Evolutionary conservation across 331 rosid genomes (phyloP), one percentile per base, ranked within the genome.

Genomic region (Quercus phellos): DNA sequence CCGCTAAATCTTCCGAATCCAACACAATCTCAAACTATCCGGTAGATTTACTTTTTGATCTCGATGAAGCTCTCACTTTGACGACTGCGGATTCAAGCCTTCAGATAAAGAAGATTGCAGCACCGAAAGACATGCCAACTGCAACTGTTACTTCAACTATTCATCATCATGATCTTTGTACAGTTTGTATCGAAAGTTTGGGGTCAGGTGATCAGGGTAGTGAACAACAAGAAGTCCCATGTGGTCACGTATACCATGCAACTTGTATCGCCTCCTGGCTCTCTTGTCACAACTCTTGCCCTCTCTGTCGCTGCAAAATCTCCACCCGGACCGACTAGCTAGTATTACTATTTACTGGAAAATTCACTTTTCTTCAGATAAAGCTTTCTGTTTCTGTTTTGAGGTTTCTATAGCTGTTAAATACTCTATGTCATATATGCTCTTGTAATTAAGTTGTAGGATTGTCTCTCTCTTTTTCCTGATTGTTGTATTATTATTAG

Each of bases 171-270:
- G 79, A 58, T 8, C 83, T 80, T 69, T 90, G 91, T 58, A 84
- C 90, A 1, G 74, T 88, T 64, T 88, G 91, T 76, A 77, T 83
- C 87, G 89, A 58, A 32, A 27, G 64, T 27, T 72, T 51, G 58
- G 58, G 27, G 9, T 4, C 53, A 14, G 55, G 55, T 0, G 80
- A 68, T 38, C 46, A 38, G 68, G 22, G 5, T 34, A 69, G 79
- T 56, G 82, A 79, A 58, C 82, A 72, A 38, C 46, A 38, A 38
- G 46, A 8, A 83, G 72, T 86, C 19, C 86, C 88, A 0, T 88
- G 94, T 53, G 92, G 92, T 11, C 94, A 88, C 38, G 82, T 84
- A 60, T 86, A 86, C 84, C 92, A 90, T 27, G 78, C 85, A 18
- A 43, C 55, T 10, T 90, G 94, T 81, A 88, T 90, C 75, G 26